A percentile compares a stretch with the other conserved stretches of the same genome.
These are phyloP conservation scores for Arthrobotrys pseudoclavata DNA, from an alignment of 2,329 filamentous ascomycete genomes.

Conservation along the genomic window DNA sequence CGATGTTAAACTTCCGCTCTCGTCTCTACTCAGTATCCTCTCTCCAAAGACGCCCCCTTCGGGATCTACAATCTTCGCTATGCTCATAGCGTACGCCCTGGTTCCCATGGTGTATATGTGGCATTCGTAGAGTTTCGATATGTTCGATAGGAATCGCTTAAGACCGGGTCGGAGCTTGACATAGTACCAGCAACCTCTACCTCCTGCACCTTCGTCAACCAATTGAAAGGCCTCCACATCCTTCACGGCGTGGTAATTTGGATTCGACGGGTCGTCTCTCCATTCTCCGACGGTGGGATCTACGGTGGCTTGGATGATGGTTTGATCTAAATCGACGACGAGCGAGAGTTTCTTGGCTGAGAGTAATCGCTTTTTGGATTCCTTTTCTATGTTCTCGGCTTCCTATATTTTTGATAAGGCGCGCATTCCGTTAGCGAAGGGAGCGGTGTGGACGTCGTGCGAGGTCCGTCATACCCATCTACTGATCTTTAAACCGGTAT, in stretches of 20 bases:
- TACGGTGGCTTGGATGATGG: constrained; percentile 97
- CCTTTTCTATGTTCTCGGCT: constrained; percentile 84
- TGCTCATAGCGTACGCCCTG: constrained; percentile 91
- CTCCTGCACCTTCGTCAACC: constrained; percentile 82
- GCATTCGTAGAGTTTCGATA: constrained; percentile 87
- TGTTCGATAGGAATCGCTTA: constrained; percentile 80
- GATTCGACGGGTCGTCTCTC: constrained; percentile 88
- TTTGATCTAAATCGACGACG: constrained; percentile 97
- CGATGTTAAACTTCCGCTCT: constrained; percentile 91
- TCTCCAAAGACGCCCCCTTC: constrained; percentile 91
- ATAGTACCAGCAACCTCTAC: constrained; percentile 91
- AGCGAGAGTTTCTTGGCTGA: constrained; percentile 86
- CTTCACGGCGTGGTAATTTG: constrained; percentile 90
- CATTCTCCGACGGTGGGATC: constrained; percentile 96
- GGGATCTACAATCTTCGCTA: constrained; percentile 93
- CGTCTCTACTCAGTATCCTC: constrained; percentile 93
- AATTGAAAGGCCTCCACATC: constrained; percentile 91
- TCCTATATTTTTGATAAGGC: constrained; percentile 68
- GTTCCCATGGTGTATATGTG: constrained; percentile 99
- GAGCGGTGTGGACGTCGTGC: neutral
- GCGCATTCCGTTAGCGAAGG: neutral
- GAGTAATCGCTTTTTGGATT: constrained; percentile 85
- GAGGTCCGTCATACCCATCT: constrained; percentile 67
- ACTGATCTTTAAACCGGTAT: constrained; percentile 87
- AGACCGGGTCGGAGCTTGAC: constrained; percentile 96